Percentiles rank a stretch among this genome's conserved stretches.
Conservation (phyloP, 2,329 filamentous ascomycete genomes). For the Venturia effusa region DNA sequence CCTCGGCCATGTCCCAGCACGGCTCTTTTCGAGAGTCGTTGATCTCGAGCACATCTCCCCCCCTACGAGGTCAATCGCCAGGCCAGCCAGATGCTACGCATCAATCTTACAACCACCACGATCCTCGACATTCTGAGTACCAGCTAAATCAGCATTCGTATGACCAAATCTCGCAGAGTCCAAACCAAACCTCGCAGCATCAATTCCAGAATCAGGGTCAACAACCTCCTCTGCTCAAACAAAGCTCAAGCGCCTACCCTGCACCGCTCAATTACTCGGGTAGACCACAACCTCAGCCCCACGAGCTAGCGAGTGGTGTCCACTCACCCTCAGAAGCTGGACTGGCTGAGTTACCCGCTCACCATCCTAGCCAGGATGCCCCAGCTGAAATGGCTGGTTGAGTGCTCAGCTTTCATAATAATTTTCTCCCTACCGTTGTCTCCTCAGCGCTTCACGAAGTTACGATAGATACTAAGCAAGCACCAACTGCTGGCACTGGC, state of each 20-base stretch:
- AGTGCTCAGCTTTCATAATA: not conserved
- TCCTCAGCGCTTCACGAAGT: not conserved
- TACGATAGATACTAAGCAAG: constrained; percentile 3
- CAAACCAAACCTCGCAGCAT: not conserved
- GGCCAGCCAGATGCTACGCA: not conserved
- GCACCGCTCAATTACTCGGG: not conserved
- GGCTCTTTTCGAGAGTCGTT: not conserved
- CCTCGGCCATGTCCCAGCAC: not conserved
- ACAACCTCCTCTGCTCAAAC: not conserved
- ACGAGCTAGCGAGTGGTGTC: not conserved
- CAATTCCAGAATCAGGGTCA: not conserved
- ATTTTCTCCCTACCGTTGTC: not conserved
- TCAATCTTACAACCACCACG: not conserved
- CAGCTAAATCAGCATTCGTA: not conserved
- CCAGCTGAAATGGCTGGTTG: constrained; percentile 1
- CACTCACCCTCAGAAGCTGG: not conserved
- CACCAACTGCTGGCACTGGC: not conserved
- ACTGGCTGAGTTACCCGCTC: not conserved
- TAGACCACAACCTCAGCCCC: not conserved
- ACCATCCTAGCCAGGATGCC: not conserved
- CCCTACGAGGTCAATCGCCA: not conserved
- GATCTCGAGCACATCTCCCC: not conserved
- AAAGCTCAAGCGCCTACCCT: not conserved
- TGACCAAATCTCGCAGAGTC: not conserved
- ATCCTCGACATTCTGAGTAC: not conserved